Conservation (phyloP, 2,329 filamentous ascomycete genomes). For the Fusarium duplospermum region DNA sequence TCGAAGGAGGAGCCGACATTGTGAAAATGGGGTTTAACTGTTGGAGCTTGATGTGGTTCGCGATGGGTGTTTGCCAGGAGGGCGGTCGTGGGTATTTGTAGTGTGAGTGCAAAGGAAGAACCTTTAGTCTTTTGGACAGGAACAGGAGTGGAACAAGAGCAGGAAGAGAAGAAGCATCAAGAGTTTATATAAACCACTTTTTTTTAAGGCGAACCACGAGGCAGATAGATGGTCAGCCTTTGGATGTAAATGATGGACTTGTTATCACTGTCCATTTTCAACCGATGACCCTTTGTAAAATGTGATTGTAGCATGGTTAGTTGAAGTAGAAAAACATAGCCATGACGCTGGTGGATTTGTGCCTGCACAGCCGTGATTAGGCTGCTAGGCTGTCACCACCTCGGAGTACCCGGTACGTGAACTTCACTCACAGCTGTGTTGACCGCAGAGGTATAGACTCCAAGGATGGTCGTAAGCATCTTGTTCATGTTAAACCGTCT, state of each 20-base stretch:
- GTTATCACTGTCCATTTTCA: neutral
- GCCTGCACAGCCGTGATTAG: neutral
- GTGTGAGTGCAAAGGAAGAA: too few relatives aligned
- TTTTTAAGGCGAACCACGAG: neutral
- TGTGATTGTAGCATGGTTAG: neutral
- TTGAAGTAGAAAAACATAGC: neutral
- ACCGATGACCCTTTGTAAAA: neutral
- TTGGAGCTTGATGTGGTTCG: neutral
- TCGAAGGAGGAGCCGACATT: too few relatives aligned
- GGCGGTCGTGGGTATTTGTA: neutral
- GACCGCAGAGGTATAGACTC: neutral
- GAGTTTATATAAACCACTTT: neutral
- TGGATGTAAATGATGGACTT: too few relatives aligned
- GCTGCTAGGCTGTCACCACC: neutral
- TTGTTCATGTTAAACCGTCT: neutral
- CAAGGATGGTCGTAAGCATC: neutral
- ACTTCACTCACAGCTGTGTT: neutral
- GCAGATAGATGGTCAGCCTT: neutral
- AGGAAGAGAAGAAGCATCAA: neutral
- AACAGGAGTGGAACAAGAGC: too few relatives aligned
- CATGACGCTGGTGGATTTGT: neutral
- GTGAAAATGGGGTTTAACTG: too few relatives aligned
- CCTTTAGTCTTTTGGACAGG: too few relatives aligned
- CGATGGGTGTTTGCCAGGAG: neutral
- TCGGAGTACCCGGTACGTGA: neutral